Conservation (phyloP, 1,284 basidiomycete genomes). For the Pyrrhoderma noxium region DNA sequence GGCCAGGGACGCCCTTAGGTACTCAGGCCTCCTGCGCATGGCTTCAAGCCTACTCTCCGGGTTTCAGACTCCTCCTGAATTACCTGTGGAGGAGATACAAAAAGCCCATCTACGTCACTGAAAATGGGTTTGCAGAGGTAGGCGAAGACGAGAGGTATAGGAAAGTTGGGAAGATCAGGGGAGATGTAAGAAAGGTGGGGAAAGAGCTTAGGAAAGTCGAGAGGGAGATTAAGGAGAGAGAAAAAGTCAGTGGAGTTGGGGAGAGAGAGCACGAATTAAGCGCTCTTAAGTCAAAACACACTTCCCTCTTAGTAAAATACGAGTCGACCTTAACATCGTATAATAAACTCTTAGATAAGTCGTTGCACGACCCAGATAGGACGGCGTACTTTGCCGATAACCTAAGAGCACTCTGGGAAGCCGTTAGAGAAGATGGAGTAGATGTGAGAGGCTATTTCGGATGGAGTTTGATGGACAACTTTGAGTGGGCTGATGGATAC, state of each 20-base stretch:
- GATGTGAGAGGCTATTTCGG: constrained; percentile 65
- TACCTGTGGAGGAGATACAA: constrained; percentile 68
- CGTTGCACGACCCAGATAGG: constrained; percentile 56
- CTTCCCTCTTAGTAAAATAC: too few species aligned
- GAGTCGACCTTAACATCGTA: too few species aligned
- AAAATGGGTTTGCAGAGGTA: constrained; percentile 70
- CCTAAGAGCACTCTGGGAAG: constrained; percentile 48
- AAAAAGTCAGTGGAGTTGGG: too few species aligned
- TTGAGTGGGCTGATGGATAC: constrained; percentile 72
- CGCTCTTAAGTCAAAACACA: too few species aligned
- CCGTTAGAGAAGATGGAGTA: constrained; percentile 59
- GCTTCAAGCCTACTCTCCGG: constrained; percentile 55
- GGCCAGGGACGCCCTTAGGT: constrained; percentile 58
- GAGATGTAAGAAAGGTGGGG: too few species aligned
- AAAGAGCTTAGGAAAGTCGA: too few species aligned
- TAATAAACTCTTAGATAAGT: constrained; percentile 33
- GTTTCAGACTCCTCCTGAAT: constrained; percentile 59
- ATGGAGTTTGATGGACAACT: constrained; percentile 69
- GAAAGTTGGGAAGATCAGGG: not conserved
- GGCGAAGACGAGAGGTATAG: constrained; percentile 36
- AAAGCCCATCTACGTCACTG: constrained; percentile 63
- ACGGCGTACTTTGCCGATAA: constrained; percentile 64
- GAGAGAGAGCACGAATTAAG: too few species aligned
- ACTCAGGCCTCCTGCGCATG: constrained; percentile 59
- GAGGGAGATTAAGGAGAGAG: too few species aligned